Conservation (phyloP, 208 protist species). For the Borovskyia barvae region DNA sequence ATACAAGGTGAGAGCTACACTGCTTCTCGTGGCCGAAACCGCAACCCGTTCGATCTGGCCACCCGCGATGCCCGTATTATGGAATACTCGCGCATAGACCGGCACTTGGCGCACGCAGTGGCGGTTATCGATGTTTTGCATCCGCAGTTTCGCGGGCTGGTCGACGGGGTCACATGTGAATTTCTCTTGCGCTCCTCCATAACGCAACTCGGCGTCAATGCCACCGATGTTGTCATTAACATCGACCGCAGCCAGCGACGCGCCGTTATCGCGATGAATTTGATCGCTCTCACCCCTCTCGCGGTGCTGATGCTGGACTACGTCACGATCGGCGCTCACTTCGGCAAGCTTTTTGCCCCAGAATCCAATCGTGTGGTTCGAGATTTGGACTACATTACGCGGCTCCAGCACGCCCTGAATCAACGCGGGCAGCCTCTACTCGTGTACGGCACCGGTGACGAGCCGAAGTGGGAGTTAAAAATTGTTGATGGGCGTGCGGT, state of each 20-base stretch:
- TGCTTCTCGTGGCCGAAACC: slow-evolving; percentile 59
- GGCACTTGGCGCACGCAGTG: slow-evolving; percentile 31
- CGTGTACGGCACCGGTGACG: slow-evolving; percentile 60
- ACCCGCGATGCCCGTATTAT: slow-evolving; percentile 65
- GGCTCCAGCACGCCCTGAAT: slow-evolving; percentile 69
- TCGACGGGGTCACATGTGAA: slow-evolving; percentile 48
- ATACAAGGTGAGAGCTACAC: slow-evolving; percentile 57
- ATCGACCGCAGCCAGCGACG: slow-evolving; percentile 35
- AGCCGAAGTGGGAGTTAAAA: slow-evolving; percentile 70
- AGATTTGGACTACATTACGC: slow-evolving; percentile 72
- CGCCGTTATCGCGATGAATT: slow-evolving; percentile 54
- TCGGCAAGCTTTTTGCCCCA: slow-evolving; percentile 90
- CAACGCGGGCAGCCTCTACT: slow-evolving; percentile 72
- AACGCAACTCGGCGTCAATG: slow-evolving; percentile 89
- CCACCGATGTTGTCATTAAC: slow-evolving; percentile 53
- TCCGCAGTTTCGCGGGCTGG: slow-evolving; percentile 80
- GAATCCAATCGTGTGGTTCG: slow-evolving; percentile 71
- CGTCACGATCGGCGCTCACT: slow-evolving; percentile 60
- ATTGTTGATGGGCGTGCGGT: slow-evolving; percentile 82
- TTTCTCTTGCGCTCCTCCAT: slow-evolving; percentile 89
- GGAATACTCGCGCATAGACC: slow-evolving; percentile 29
- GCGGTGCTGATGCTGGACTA: slow-evolving; percentile 87
- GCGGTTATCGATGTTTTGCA: slow-evolving; percentile 50
- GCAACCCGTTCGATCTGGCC: slow-evolving; percentile 76
- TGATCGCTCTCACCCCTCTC: slow-evolving; percentile 76